phyloP scores from a whole-genome alignment of 1,284 basidiomycete species.

The Ustilago shanxiensis region DNA sequence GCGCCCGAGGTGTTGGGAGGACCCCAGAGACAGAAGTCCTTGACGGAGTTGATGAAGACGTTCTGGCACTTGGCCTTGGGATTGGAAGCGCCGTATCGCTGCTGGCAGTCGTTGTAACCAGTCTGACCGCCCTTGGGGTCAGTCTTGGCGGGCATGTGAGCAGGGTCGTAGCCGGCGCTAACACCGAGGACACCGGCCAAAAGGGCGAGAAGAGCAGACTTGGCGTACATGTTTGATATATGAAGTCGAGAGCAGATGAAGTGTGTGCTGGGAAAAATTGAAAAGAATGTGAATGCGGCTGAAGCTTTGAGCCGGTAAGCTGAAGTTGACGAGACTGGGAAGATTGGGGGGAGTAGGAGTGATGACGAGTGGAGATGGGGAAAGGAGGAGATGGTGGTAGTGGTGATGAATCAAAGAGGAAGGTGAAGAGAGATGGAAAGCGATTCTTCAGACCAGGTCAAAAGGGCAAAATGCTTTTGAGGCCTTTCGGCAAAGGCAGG shows the following conservation, averaged over 20 bases:
- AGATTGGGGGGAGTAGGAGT: background rate
- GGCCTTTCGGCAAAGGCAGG: background rate
- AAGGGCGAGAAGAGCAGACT: constrained; percentile 48
- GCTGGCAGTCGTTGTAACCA: constrained; percentile 65
- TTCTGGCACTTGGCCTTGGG: constrained; percentile 66
- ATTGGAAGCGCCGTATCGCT: constrained; percentile 57
- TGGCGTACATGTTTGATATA: constrained; percentile 49
- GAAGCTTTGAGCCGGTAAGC: constrained; percentile 5
- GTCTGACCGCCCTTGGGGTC: constrained; percentile 59
- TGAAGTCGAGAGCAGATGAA: background rate
- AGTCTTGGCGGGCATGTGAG: constrained; percentile 62
- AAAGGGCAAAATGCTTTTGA: constrained; percentile 8
- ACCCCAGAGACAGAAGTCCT: constrained; percentile 68
- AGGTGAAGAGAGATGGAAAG: constrained; percentile 6
- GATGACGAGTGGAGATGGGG: constrained; percentile 7
- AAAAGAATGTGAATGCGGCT: constrained; percentile 38
- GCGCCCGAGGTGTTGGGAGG: constrained; percentile 41
- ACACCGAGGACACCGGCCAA: constrained; percentile 51
- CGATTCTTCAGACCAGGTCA: background rate
- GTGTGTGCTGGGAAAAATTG: constrained; percentile 4
- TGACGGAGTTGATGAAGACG: constrained; percentile 65
- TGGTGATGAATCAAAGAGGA: constrained; percentile 16
- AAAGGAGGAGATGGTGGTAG: constrained; percentile 9
- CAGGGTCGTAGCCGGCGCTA: constrained; percentile 53
- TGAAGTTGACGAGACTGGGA: constrained; percentile 12